phyloP scores from a whole-genome alignment of 805 yeast genomes.

The Metschnikowia borealis region DNA sequence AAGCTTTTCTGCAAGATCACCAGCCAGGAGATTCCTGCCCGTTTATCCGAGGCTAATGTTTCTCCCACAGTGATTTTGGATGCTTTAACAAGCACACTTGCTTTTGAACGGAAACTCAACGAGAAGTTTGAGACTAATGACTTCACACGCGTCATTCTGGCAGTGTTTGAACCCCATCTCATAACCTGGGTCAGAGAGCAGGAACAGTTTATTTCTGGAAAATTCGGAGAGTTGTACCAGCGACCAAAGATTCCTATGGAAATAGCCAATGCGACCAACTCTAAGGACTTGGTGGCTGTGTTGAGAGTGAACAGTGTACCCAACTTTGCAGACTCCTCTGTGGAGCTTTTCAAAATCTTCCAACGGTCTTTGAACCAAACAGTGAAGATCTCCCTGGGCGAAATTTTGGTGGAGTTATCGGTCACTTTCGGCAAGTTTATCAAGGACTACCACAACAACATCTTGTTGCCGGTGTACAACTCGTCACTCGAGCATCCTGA shows the following conservation, averaged over 20 bases:
- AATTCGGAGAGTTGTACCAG: conserved; percentile 61
- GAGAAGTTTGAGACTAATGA: conserved; percentile 52
- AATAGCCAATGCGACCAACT: conserved; percentile 3
- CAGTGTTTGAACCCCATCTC: conserved; percentile 80
- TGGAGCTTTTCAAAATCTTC: conserved; percentile 78
- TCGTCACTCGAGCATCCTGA: conserved; percentile 20
- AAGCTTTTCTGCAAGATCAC: conserved; percentile 65
- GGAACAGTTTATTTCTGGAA: conserved; percentile 56
- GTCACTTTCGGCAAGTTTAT: conserved; percentile 65
- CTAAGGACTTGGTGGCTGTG: conserved; percentile 25
- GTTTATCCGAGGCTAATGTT: conserved; percentile 40
- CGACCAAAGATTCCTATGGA: conserved; percentile 50
- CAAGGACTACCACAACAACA: conserved; percentile 35
- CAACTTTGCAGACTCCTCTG: conserved; percentile 78
- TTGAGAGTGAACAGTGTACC: conserved; percentile 47
- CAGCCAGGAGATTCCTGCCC: conserved; percentile 55
- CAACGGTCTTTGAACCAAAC: conserved; percentile 55
- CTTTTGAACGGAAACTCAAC: conserved; percentile 74
- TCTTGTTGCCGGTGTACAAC: conserved; percentile 30
- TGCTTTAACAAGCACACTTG: conserved; percentile 71
- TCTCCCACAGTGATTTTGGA: conserved; percentile 64
- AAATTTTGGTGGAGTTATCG: conserved; percentile 33
- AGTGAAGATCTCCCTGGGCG: conserved; percentile 15
- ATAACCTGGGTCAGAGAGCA: conserved; percentile 85
- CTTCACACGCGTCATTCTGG: conserved; percentile 47